Evolutionary conservation across 2,329 filamentous ascomycete species (phyloP).

Genomic region (Penicillium freii): DNA sequence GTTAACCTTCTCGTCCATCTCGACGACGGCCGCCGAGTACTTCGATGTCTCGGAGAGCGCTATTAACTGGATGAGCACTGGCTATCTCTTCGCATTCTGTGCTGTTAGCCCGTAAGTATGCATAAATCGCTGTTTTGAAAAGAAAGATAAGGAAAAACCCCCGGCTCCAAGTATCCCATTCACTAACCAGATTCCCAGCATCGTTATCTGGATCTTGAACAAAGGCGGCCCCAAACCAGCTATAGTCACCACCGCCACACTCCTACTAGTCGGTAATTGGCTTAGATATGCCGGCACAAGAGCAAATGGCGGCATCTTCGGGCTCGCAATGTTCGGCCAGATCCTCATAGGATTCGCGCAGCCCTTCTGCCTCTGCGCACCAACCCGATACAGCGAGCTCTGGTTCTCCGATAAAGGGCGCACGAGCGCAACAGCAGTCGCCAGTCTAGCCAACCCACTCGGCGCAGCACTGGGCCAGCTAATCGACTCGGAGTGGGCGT

Average conservation of each 20-base stretch:
- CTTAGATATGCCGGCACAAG: conserved; percentile 73
- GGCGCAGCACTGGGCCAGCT: conserved; percentile 87
- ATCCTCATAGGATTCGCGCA: conserved; percentile 86
- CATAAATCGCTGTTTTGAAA: background rate
- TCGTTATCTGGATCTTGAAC: conserved; percentile 75
- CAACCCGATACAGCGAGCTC: conserved; percentile 85
- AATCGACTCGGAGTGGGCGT: conserved; percentile 75
- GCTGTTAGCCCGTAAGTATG: conserved; percentile 61
- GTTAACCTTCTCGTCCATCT: conserved; percentile 87
- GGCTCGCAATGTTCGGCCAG: conserved; percentile 84
- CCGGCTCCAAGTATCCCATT: background rate
- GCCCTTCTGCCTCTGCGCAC: conserved; percentile 85
- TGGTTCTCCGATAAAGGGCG: conserved; percentile 88
- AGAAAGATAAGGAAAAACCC: background rate
- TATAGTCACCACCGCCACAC: conserved; percentile 68
- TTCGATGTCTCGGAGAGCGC: conserved; percentile 71
- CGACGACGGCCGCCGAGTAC: conserved; percentile 69
- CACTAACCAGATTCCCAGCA: conserved; percentile 21
- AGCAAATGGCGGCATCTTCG: conserved; percentile 62
- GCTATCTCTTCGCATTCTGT: conserved; percentile 81
- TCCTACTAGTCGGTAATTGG: conserved; percentile 86
- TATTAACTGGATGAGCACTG: conserved; percentile 92
- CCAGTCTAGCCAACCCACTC: conserved; percentile 83
- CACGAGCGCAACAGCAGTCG: conserved; percentile 81
- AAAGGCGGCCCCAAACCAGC: conserved; percentile 71